phyloP scores from a whole-genome alignment of 1,284 basidiomycete species.

The Bjerkandera adusta region DNA sequence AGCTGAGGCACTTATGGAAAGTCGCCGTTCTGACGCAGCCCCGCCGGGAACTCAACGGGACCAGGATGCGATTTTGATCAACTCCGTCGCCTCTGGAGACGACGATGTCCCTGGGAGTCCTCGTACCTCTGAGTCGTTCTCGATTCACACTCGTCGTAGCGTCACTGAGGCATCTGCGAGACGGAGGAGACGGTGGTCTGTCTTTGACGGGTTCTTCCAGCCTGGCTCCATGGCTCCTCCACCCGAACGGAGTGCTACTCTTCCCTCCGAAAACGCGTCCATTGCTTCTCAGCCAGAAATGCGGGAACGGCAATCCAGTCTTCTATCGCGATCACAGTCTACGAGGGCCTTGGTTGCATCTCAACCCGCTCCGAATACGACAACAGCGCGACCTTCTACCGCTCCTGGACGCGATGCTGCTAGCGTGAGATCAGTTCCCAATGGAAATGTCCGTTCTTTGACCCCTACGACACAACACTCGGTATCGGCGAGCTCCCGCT shows the following conservation, averaged over 20 bases:
- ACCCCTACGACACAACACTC: conserved; percentile 30
- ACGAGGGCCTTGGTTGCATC: conserved; percentile 18
- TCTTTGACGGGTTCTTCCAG: conserved; percentile 45
- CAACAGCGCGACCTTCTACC: conserved; percentile 22
- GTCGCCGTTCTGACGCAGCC: conserved; percentile 69
- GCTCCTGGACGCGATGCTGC: conserved; percentile 23
- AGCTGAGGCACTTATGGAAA: conserved; percentile 71
- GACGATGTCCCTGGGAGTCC: conserved; percentile 47
- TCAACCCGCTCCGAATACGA: conserved; percentile 14
- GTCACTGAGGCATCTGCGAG: conserved; percentile 29
- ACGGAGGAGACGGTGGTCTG: conserved; percentile 55
- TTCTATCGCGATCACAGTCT: conserved; percentile 27
- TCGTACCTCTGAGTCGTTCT: conserved; percentile 45
- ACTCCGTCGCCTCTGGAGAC: conserved; percentile 32
- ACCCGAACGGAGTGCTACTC: conserved; percentile 17
- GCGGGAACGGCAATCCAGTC: conserved; percentile 21
- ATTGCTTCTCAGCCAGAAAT: conserved; percentile 16
- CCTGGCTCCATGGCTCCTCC: conserved; percentile 20
- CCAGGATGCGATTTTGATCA: conserved; percentile 67
- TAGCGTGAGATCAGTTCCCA: conserved; percentile 20
- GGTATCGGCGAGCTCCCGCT: conserved; percentile 48
- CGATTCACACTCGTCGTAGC: conserved; percentile 29
- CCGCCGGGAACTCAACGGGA: conserved; percentile 62
- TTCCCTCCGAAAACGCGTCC: not conserved
- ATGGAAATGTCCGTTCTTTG: not conserved